phyloP scores from a whole-genome alignment of 768 basidiomycete genomes.

The Fomitopsis pulvina region DNA sequence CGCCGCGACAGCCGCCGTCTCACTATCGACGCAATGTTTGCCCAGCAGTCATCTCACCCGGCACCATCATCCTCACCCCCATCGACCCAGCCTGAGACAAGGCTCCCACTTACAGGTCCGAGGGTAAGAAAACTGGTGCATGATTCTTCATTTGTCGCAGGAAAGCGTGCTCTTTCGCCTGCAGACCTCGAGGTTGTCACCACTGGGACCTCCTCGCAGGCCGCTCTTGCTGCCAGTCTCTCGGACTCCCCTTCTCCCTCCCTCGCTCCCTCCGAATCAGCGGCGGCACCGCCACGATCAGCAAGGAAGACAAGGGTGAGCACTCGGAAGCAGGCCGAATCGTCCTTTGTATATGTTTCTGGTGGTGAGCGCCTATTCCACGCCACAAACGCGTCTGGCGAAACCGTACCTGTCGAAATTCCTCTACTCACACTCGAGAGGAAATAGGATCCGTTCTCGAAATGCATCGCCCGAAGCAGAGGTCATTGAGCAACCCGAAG shows the following conservation, averaged over 20 bases:
- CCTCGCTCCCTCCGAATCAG: no score
- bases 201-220: slow-evolving; percentile 18
- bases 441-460: no score
- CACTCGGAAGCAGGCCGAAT: neutral
- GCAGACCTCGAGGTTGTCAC: slow-evolving; percentile 17
- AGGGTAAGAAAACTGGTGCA: slow-evolving; percentile 2
- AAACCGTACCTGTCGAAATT: neutral
- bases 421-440: no score
- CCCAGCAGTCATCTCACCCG: slow-evolving; percentile 12
- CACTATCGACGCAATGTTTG: slow-evolving; percentile 18
- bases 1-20: neutral
- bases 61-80: slow-evolving; percentile 4
- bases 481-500: slow-evolving; percentile 1
- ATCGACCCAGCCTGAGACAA: neutral
- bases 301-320: neutral
- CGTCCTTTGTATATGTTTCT: neutral
- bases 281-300: no score
- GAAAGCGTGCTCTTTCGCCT: slow-evolving; percentile 8
- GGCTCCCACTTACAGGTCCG: slow-evolving; percentile 8
- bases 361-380: neutral
- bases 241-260: slow-evolving; percentile 5
- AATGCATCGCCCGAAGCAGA: no score
- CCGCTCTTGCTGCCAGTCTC: slow-evolving; percentile 12
- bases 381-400: neutral
- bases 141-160: neutral